A percentile compares a stretch with the other conserved stretches of the same genome.
Conservation (phyloP, 2,329 filamentous ascomycete species). For the Delphinella strobiligena region DNA sequence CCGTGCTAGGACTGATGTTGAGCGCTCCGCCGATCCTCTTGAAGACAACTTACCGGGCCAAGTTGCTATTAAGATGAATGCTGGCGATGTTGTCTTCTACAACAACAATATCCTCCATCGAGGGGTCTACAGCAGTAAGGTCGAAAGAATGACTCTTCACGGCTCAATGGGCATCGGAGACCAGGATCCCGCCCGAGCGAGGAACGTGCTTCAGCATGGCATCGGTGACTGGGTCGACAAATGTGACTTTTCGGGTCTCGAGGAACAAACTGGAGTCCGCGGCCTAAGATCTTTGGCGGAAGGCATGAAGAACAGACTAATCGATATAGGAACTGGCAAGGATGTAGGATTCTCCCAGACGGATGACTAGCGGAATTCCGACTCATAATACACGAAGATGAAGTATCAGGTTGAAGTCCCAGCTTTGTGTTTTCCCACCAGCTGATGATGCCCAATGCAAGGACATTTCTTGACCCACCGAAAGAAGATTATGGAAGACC, state of each 20-base stretch:
- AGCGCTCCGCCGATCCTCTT: conserved; percentile 56
- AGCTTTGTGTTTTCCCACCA: too few species aligned
- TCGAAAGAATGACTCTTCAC: conserved; percentile 59
- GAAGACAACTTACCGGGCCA: conserved; percentile 51
- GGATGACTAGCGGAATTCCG: conserved; percentile 30
- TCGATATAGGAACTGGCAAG: conserved; percentile 49
- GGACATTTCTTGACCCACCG: too few species aligned
- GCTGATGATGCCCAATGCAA: too few species aligned
- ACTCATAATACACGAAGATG: neutral
- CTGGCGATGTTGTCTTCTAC: conserved; percentile 78
- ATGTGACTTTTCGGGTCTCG: conserved; percentile 43
- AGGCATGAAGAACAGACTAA: conserved; percentile 50
- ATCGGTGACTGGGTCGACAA: conserved; percentile 53
- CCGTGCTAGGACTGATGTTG: conserved; percentile 55
- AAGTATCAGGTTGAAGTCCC: too few species aligned
- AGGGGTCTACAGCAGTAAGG: conserved; percentile 48
- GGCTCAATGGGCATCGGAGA: conserved; percentile 54
- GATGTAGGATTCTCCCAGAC: conserved; percentile 53
- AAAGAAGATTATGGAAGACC: too few species aligned
- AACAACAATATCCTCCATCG: conserved; percentile 79
- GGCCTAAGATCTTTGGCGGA: conserved; percentile 35
- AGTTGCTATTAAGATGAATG: conserved; percentile 50
- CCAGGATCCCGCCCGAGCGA: conserved; percentile 45
- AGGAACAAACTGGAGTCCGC: conserved; percentile 26
- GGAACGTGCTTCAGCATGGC: conserved; percentile 66